Conservation (phyloP, 75 land plant genomes). For the Sequoia sempervirens region DNA sequence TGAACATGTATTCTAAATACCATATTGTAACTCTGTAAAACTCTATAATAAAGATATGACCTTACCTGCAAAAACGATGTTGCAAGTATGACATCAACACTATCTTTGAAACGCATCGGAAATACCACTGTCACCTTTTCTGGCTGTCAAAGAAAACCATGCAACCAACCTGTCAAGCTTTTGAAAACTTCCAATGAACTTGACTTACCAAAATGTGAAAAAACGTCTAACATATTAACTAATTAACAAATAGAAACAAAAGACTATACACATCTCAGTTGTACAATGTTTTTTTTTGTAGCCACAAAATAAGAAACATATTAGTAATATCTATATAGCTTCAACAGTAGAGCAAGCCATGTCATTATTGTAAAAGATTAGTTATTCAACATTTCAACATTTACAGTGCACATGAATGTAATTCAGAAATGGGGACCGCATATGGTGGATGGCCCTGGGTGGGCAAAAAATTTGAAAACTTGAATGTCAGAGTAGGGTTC, state of each 20-base stretch:
- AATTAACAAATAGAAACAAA: background rate
- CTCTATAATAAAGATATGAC: background rate
- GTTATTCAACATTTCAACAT: background rate
- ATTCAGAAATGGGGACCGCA: too few relatives aligned
- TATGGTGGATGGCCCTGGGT: too few relatives aligned
- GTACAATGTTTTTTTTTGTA: background rate
- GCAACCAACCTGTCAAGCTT: background rate
- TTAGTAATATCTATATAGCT: background rate
- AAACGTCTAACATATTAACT: background rate
- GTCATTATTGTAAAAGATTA: background rate
- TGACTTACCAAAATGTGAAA: background rate
- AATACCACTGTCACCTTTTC: slow-evolving; percentile 89
- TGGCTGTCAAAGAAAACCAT: slow-evolving; percentile 45
- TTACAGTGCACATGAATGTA: background rate
- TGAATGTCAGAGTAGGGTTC: too few relatives aligned
- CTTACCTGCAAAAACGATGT: slow-evolving; percentile 93
- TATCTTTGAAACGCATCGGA: slow-evolving; percentile 96
- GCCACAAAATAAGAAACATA: background rate
- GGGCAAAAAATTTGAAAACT: too few relatives aligned
- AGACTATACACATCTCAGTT: background rate
- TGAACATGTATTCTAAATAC: background rate
- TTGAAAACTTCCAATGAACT: background rate
- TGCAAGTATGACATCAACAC: slow-evolving; percentile 76
- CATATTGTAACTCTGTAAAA: background rate
- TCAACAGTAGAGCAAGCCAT: background rate